phyloP scores from a whole-genome alignment of 768 basidiomycete genomes.

The Chlorophyllum brunneum region DNA sequence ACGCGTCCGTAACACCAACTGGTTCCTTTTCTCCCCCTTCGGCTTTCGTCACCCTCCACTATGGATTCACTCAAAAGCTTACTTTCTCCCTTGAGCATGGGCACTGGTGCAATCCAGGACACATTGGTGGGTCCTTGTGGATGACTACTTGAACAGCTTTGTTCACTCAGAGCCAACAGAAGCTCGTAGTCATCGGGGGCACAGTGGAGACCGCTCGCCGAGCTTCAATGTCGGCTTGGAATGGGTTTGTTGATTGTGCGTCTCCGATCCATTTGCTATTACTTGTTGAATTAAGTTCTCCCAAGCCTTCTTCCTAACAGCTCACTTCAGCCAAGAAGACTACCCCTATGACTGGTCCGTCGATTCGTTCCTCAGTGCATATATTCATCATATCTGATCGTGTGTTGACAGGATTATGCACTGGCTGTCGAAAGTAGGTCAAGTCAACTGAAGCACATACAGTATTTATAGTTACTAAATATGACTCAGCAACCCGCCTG shows the following conservation, averaged over 20 bases:
- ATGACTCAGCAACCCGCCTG: constrained; percentile 78
- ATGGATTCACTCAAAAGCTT: constrained; percentile 75
- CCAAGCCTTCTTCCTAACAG: constrained; percentile 82
- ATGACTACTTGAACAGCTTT: background rate
- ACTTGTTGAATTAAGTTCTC: background rate
- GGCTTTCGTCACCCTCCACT: constrained; percentile 16
- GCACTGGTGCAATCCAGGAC: constrained; percentile 69
- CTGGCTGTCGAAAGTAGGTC: constrained; percentile 74
- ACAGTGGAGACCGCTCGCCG: constrained; percentile 84
- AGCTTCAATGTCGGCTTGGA: constrained; percentile 82
- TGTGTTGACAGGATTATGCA: constrained; percentile 70
- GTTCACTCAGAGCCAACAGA: constrained; percentile 42
- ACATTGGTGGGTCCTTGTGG: constrained; percentile 52
- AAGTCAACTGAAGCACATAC: background rate
- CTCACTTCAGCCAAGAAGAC: constrained; percentile 85
- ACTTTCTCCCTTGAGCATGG: constrained; percentile 66
- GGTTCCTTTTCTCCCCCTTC: constrained; percentile 26
- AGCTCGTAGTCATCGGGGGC: constrained; percentile 87
- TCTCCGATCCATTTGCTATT: background rate
- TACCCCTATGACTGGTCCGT: constrained; percentile 81
- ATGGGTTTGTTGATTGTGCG: constrained; percentile 85
- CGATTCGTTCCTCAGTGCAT: constrained; percentile 9
- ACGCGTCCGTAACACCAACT: constrained; percentile 22
- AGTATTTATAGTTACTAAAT: background rate
- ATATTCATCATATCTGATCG: constrained; percentile 11